Evolutionary conservation across 1,284 basidiomycete species (phyloP).

Genomic region (Xerocomus nothofagi): DNA sequence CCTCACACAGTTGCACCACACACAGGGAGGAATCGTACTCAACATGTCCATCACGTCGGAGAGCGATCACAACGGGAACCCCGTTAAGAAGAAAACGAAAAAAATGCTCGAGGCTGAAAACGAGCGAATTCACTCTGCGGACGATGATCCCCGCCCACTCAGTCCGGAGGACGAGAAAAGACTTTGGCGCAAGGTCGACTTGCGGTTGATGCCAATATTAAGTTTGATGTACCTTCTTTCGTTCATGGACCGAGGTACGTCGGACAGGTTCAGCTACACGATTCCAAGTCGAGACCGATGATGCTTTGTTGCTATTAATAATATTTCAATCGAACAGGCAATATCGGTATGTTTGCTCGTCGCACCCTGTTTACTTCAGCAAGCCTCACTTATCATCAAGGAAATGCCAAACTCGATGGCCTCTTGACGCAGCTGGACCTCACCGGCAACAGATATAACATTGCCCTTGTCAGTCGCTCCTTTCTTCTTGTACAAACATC

Average conservation of each 20-base stretch:
- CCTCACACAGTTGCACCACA: too few relatives aligned
- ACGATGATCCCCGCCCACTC: conserved; percentile 8
- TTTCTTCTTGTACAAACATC: not conserved
- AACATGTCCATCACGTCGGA: not conserved
- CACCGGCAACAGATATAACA: conserved; percentile 61
- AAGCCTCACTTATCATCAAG: conserved; percentile 34
- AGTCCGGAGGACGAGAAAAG: conserved; percentile 48
- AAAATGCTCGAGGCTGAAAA: not conserved
- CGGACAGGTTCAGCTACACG: too few relatives aligned
- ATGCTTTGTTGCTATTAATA: not conserved
- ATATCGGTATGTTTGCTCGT: conserved; percentile 46
- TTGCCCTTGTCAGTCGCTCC: conserved; percentile 54
- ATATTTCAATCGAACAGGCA: conserved; percentile 41
- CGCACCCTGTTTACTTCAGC: not conserved
- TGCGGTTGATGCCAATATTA: conserved; percentile 63
- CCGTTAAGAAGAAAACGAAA: not conserved
- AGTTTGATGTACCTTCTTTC: conserved; percentile 63
- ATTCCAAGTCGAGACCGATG: not conserved
- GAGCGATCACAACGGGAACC: not conserved
- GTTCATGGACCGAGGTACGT: conserved; percentile 62
- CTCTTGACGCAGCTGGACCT: conserved; percentile 52
- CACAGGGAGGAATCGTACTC: not conserved
- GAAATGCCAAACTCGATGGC: conserved; percentile 67
- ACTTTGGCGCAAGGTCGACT: conserved; percentile 66
- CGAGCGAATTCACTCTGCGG: not conserved